phyloP scores from a whole-genome alignment of 768 basidiomycete genomes.

The Termitomyces sp. region DNA sequence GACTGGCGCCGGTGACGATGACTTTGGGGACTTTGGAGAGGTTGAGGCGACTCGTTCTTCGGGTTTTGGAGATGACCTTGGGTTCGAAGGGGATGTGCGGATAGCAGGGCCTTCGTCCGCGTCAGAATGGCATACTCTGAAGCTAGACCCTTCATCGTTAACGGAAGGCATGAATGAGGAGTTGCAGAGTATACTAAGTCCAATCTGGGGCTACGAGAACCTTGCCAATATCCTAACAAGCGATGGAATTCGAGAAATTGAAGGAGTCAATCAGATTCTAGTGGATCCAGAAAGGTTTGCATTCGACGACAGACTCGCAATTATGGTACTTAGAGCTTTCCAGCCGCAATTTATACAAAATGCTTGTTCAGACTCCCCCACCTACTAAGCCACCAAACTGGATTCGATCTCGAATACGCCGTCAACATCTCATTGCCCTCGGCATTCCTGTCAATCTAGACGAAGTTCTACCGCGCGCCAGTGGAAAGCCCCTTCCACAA shows the following conservation, averaged over 20 bases:
- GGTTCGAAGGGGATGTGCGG: conserved; percentile 31
- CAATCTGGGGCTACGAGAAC: conserved; percentile 55
- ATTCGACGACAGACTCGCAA: neutral
- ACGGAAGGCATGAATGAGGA: conserved; percentile 50
- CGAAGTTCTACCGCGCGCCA: conserved; percentile 72
- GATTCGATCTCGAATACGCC: conserved; percentile 86
- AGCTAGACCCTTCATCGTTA: conserved; percentile 59
- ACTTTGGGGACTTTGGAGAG: conserved; percentile 84
- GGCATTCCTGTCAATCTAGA: conserved; percentile 95
- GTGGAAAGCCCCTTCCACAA: conserved; percentile 64
- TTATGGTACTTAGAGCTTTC: conserved; percentile 12
- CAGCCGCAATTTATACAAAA: conserved; percentile 77
- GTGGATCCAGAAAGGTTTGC: conserved; percentile 68
- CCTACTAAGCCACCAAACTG: conserved; percentile 85
- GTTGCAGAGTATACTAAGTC: conserved; percentile 58
- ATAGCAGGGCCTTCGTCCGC: conserved; percentile 35
- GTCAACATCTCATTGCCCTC: conserved; percentile 86
- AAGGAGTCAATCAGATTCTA: conserved; percentile 76
- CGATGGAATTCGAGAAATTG: conserved; percentile 72
- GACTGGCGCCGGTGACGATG: conserved; percentile 56
- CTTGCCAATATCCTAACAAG: conserved; percentile 51
- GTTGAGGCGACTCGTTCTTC: conserved; percentile 29
- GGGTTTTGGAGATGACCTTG: conserved; percentile 28
- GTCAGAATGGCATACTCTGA: conserved; percentile 55
- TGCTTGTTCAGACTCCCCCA: conserved; percentile 65